A percentile compares a stretch with the other conserved stretches of the same genome.
These are phyloP conservation scores for Phyllosticta citribraziliensis DNA, from an alignment of 2,329 filamentous ascomycete genomes.

Conservation along the genomic window DNA sequence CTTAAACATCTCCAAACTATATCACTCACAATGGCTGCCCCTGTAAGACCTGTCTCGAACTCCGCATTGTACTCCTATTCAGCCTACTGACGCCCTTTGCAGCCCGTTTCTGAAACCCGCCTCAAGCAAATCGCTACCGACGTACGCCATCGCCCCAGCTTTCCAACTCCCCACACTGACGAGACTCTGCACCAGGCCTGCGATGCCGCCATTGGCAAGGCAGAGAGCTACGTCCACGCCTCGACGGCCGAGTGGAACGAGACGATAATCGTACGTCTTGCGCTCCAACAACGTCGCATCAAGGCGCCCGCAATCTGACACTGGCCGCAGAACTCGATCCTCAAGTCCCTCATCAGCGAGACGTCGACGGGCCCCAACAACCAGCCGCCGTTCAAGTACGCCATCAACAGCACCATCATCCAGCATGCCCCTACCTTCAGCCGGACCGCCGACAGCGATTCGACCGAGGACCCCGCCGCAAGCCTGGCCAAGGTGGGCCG, in stretches of 20 bases:
- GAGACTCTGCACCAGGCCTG: slow-evolving; percentile 54
- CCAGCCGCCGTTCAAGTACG: slow-evolving; percentile 74
- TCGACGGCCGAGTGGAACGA: slow-evolving; percentile 86
- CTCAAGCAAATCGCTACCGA: slow-evolving; percentile 79
- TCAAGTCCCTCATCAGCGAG: slow-evolving; percentile 68
- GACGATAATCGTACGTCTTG: slow-evolving; percentile 67
- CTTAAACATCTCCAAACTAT: not conserved
- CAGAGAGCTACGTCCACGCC: slow-evolving; percentile 76
- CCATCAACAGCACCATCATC: slow-evolving; percentile 96
- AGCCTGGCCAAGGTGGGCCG: slow-evolving; percentile 67
- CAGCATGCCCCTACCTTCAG: slow-evolving; percentile 53
- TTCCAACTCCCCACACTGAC: not conserved
- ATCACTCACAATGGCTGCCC: slow-evolving; percentile 6
- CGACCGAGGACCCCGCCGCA: slow-evolving; percentile 43
- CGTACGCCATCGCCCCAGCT: slow-evolving; percentile 43
- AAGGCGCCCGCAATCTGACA: not conserved
- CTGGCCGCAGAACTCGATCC: slow-evolving; percentile 56
- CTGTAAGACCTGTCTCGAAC: slow-evolving; percentile 3
- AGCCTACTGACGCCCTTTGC: not conserved
- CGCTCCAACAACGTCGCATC: slow-evolving; percentile 7
- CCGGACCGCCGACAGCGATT: slow-evolving; percentile 32
- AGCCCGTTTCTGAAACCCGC: slow-evolving; percentile 64
- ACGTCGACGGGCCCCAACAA: slow-evolving; percentile 49
- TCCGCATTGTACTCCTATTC: slow-evolving; percentile 5
- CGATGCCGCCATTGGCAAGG: slow-evolving; percentile 61